A percentile compares a stretch with the other conserved stretches of the same genome.
Evolutionary conservation across 495 filamentous ascomycete genomes (phyloP).

Genomic region (Delitschia confertaspora): DNA sequence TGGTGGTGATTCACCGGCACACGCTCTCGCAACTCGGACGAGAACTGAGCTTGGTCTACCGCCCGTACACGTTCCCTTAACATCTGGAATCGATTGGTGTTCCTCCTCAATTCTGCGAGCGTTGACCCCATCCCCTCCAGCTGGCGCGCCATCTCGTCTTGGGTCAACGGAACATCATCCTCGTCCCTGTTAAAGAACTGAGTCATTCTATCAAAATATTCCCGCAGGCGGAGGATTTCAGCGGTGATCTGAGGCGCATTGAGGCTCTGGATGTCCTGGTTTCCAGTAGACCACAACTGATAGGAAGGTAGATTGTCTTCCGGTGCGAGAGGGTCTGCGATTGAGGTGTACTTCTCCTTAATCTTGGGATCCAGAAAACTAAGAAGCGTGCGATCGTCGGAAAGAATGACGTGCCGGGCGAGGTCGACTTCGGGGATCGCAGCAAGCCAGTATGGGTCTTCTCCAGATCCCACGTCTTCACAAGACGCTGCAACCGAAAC

Average conservation of each 20-base stretch:
- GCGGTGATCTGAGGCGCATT: conserved; percentile 2
- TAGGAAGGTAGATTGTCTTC: conserved; percentile 35
- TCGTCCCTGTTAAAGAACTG: neutral
- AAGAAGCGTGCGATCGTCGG: conserved; percentile 61
- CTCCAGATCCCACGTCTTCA: conserved; percentile 12
- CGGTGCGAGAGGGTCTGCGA: conserved; percentile 66
- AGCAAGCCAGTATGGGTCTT: conserved; percentile 40
- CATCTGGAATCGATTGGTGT: conserved; percentile 11
- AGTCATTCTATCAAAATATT: conserved; percentile 12
- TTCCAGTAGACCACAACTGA: neutral
- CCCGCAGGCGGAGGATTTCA: conserved; percentile 7
- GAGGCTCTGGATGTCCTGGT: neutral
- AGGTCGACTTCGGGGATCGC: conserved; percentile 41
- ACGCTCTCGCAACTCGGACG: too few species aligned
- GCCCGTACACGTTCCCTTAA: conserved; percentile 5
- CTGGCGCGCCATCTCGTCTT: neutral
- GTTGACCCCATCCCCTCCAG: conserved; percentile 4
- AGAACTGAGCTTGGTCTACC: too few species aligned
- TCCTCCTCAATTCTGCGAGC: conserved; percentile 13
- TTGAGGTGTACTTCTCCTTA: conserved; percentile 47
- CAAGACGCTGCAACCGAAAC: conserved; percentile 55
- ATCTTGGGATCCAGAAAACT: conserved; percentile 46
- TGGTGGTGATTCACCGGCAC: too few species aligned
- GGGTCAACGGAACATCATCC: conserved; percentile 6
- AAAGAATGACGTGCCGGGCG: conserved; percentile 70